Evolutionary conservation across 257 asterid genomes (phyloP), one percentile per base, ranked within the genome.

Genomic region (Asclepias syriaca): DNA sequence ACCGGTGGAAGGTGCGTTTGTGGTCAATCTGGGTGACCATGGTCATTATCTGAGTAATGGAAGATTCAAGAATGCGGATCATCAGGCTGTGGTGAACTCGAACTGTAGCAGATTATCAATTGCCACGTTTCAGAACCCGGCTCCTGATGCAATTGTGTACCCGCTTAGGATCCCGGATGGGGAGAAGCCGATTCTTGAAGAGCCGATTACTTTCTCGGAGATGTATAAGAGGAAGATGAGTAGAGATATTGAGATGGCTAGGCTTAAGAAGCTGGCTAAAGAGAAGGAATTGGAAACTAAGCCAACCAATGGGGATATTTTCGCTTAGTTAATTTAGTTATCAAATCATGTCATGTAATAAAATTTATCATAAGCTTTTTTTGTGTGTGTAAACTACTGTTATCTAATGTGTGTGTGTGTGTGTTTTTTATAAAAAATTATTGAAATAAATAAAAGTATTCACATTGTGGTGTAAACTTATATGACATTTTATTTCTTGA

Each of bases 51-150:
- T 94, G 50, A 94, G 99, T 82, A 91, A 94, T 32, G 99, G 99
- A 77, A 81, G 99, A 84, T 94, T 94, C 84, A 92, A 88, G 89
- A 91, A 87, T 13, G 99, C 98, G 0, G 98, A 94, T 65, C 98
- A 94, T 57, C 99, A 86, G 72, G 99, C 89, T 0, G 98, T 85
- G 2, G 98, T 94, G 77, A 94, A 94, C 86, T 88, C 97, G 0
- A 81, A 83, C 65, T 18, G 61, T 73, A 88, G 91, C 80, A 80
- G 99, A 73, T 19, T 92, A 64, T 92, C 99, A 0, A 78, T 95
- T 8, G 98, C 99, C 3, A 87, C 98, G 0, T 95, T 95, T 69
- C 93, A 88, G 69, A 92, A 95, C 61, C 98, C 99, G 1, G 88
- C 93, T 0, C 90, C 90, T 0, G 82, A 88, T 3, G 99, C 98